Evolutionary conservation across 768 basidiomycete genomes (phyloP), one percentile per base, ranked within the genome.

Genomic region (Dictyophora rubrovolvata): DNA sequence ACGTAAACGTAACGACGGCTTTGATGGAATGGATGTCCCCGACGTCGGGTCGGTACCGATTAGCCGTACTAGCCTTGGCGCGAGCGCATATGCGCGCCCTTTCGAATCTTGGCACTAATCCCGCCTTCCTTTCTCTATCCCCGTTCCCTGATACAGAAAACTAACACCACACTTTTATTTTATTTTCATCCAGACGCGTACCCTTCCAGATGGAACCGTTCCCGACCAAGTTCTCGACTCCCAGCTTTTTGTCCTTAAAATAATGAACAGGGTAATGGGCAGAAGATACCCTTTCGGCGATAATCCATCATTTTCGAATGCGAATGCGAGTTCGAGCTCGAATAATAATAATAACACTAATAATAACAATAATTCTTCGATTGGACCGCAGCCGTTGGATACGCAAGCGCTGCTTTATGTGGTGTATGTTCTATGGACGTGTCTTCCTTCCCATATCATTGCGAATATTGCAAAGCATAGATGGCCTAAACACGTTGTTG

Each of bases 161-260:
- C 28, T 28, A 28, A 28, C 28, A 28, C 28, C 28, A 7, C 28
- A 3, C 28, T 7, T 28, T 28, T 28, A 3, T 7, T 28, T 28
- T 28, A 3, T 28, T 28, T 28, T 28, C 28, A 28, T 50, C 48
- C 56, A 22, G 49, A 33, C n/a, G 48, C 57, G 57, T 36, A 36
- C 49, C 1, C 52, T 59, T n/a, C 34, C 57, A 1, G 50, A 59
- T 36, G 57, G 57, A 21, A 59, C 49, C 16, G 12, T 52, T 6
- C 49, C 57, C 50, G 57, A 59, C 18, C 36, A 59, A n/a, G 57
- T 59, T 12, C 50, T 59, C 5, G 57, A 59, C 20, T 51, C 57
- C 5, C 57, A 52, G 23, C 35, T 59, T 12, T 59, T 28, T 22
- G 33, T 59, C 10, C 57, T 59, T 4, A 59, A 52, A 59, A 52